Evolutionary conservation across 2,329 filamentous ascomycete species (phyloP).

Genomic region (Penicillium sp.): DNA sequence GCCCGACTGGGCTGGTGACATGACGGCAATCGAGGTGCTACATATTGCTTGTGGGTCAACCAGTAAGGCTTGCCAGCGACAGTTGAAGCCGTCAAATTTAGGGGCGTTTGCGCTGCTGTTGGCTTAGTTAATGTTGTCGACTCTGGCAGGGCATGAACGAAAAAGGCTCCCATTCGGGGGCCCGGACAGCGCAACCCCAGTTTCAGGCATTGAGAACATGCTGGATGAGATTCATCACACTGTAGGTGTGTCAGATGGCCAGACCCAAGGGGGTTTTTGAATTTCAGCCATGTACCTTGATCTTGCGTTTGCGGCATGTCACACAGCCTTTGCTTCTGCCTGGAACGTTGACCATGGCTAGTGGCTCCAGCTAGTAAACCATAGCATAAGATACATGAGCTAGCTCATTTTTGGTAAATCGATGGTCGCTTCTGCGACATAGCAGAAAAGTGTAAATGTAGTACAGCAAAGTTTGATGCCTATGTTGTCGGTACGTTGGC

Average conservation of each 20-base stretch:
- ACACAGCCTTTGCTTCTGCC: slow-evolving; percentile 14
- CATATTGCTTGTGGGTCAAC: neutral
- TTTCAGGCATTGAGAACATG: slow-evolving; percentile 7
- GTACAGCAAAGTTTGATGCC: neutral
- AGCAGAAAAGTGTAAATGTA: neutral
- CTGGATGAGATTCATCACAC: slow-evolving; percentile 10
- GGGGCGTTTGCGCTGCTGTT: neutral
- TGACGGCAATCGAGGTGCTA: neutral
- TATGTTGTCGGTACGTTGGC: neutral
- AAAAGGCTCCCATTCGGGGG: slow-evolving; percentile 9
- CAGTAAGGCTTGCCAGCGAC: neutral
- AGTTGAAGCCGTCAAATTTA: neutral
- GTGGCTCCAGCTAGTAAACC: neutral
- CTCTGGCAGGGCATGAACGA: slow-evolving; percentile 8
- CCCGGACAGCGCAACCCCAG: slow-evolving; percentile 7
- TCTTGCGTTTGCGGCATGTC: slow-evolving; percentile 9
- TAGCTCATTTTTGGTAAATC: neutral
- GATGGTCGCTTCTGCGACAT: neutral
- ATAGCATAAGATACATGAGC: neutral
- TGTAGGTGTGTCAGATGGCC: neutral
- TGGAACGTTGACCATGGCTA: slow-evolving; percentile 14
- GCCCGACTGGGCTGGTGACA: slow-evolving; percentile 4
- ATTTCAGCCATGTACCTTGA: slow-evolving; percentile 6
- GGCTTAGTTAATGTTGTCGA: neutral
- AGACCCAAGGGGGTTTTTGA: neutral